Conservation (phyloP, 192 early-diverging fungal species). For the Gamsiella multidivaricata region DNA sequence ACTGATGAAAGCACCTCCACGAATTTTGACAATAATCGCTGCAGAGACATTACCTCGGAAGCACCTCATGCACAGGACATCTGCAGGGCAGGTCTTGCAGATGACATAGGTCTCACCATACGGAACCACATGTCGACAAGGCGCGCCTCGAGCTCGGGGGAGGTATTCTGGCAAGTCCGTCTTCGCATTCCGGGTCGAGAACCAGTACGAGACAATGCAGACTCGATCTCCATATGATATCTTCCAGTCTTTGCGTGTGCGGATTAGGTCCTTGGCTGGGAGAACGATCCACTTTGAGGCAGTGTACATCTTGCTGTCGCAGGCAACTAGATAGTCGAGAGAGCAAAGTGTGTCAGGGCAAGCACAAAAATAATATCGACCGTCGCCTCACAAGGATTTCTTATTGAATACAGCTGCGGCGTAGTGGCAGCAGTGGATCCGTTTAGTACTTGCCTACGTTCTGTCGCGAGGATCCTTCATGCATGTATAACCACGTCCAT, state of each 20-base stretch:
- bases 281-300: conserved; percentile 50
- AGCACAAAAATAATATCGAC: neutral
- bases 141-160: conserved; percentile 18
- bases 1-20: neutral
- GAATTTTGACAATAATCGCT: neutral
- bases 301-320: conserved; percentile 46
- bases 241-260: conserved; percentile 32
- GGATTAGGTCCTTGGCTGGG: conserved; percentile 28
- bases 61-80: conserved; percentile 41
- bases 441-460: conserved; percentile 31
- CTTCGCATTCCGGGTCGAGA: conserved; percentile 32
- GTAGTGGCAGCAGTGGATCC: too few species aligned
- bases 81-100: conserved; percentile 34
- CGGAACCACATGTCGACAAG: conserved; percentile 39
- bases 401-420: too few species aligned
- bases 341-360: neutral
- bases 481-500: conserved; percentile 26
- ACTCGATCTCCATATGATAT: conserved; percentile 39
- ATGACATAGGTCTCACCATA: conserved; percentile 51
- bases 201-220: conserved; percentile 43
- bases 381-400: neutral
- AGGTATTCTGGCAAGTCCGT: conserved; percentile 46
- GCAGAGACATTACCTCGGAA: conserved; percentile 33
- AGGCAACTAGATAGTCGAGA: conserved; percentile 18
- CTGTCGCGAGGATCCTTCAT: conserved; percentile 28